These are phyloP conservation scores for Corrigiola litoralis DNA, from an alignment of 179 eudicot genomes.

Conservation along the genomic window DNA sequence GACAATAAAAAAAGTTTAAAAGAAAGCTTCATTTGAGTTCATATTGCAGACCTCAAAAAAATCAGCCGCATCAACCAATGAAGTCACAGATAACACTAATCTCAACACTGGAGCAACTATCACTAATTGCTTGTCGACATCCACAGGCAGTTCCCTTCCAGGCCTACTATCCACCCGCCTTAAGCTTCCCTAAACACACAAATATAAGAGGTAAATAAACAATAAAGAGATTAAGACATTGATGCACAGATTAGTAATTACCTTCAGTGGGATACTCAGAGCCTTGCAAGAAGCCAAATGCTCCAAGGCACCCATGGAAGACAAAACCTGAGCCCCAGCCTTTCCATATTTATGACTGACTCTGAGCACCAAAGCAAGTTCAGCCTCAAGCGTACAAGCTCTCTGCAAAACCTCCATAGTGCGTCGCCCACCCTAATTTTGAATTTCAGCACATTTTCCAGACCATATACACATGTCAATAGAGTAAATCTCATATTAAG, in stretches of 20 bases:
- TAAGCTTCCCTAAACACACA: constrained; percentile 51
- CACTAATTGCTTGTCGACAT: constrained; percentile 57
- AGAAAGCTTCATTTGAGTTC: too few species aligned
- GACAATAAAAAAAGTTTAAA: not conserved
- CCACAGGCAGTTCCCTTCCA: constrained; percentile 42
- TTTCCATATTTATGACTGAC: constrained; percentile 84
- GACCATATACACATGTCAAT: constrained; percentile 1
- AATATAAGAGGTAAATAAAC: constrained; percentile 5
- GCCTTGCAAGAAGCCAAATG: constrained; percentile 83
- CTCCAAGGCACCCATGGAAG: constrained; percentile 81
- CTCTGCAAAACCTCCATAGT: constrained; percentile 80
- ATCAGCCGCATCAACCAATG: constrained; percentile 80
- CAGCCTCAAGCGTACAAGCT: constrained; percentile 87
- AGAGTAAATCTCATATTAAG: not conserved
- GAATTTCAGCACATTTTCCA: not conserved
- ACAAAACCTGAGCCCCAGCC: constrained; percentile 80
- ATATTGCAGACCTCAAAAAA: constrained; percentile 65
- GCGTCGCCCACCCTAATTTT: constrained; percentile 57
- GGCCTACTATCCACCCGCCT: constrained; percentile 46
- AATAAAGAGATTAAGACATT: not conserved
- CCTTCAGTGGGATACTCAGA: constrained; percentile 68
- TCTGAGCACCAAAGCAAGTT: constrained; percentile 78
- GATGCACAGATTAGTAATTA: constrained; percentile 15
- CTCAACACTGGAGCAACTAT: constrained; percentile 77
- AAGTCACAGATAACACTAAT: constrained; percentile 76